These are phyloP conservation scores for Pterula multifida DNA, from an alignment of 1,284 basidiomycete genomes.

Conservation along the genomic window DNA sequence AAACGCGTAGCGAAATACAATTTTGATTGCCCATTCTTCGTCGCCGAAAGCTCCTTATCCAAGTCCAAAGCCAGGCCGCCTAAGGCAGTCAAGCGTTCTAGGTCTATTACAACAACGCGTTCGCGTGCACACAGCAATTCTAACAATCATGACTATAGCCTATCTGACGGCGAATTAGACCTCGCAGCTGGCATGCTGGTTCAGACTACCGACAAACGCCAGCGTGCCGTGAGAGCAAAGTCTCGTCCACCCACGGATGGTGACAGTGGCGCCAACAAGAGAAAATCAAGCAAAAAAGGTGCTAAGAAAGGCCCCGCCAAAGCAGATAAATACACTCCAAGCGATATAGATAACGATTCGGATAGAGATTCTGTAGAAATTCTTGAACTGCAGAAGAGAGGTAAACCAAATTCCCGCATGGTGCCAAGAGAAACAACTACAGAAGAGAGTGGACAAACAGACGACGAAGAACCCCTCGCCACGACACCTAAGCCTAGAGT, in stretches of 20 bases:
- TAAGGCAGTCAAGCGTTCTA: constrained; percentile 7
- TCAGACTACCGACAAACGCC: background rate
- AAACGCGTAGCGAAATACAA: constrained; percentile 39
- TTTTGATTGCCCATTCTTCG: constrained; percentile 41
- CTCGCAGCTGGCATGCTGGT: background rate
- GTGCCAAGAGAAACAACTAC: background rate
- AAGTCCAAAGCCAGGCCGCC: constrained; percentile 9
- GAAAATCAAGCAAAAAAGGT: background rate
- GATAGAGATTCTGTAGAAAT: background rate
- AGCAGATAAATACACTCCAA: background rate
- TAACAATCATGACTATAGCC: background rate
- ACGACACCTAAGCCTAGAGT: background rate
- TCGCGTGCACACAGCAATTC: background rate
- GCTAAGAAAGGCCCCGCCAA: background rate
- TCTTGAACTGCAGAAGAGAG: background rate
- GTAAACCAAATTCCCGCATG: background rate
- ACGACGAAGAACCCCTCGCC: background rate
- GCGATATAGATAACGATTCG: background rate
- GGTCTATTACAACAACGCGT: background rate
- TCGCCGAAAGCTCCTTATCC: constrained; percentile 12
- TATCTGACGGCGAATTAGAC: background rate
- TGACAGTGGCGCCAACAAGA: background rate
- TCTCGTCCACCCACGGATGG: background rate
- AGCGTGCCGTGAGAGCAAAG: background rate
- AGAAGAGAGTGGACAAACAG: constrained; percentile 1